Evolutionary conservation across 257 asterid species (phyloP), one percentile per base, ranked within the genome.

Genomic region (Phtheirospermum japonicum): DNA sequence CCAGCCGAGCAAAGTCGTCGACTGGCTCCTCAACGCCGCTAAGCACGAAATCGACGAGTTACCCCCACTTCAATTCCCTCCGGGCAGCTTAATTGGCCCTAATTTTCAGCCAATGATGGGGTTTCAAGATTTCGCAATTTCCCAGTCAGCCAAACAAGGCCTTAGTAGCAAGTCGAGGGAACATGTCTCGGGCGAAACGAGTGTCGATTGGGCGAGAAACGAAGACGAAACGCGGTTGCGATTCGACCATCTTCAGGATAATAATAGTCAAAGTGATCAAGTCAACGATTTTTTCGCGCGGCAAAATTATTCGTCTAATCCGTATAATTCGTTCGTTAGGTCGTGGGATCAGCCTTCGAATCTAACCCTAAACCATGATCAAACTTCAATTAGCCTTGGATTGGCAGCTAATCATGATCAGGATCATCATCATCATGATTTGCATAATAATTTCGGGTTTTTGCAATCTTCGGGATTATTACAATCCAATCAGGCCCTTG

Each of bases 1-100:
- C 26, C 96, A 88, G 68, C 95, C 96, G 0, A 88, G 96, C 57
- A 88, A 88, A 55, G 96, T 76, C 7, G 95, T 89, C 16, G 96
- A 89, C 39, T 89, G 96, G 96, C 69, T 89, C 14, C 90, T 89
- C 16, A 52, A 86, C 37, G 93, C 70, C 0, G 96, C 96, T 0
- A 86, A 84, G 54, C 28, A 83, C 7, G 96, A 86, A 18, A 89
- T 89, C 9, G 89, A 89, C 28, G 84, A 71, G 30, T 59, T 88
- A 4, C 96, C 96, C 12, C 95, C 96, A 0, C 78, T 88, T 1
- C 90, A 82, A 60, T 70, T 80, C 72, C 89, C 89, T 2, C n/a
- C n/a, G n/a, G n/a, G n/a, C n/a, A n/a, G n/a, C n/a, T n/a, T n/a
- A n/a, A n/a, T n/a, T n/a, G n/a, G n/a, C n/a, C n/a, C n/a, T n/a